phyloP scores from a whole-genome alignment of 805 yeast genomes.

The Kazachstania viticola region DNA sequence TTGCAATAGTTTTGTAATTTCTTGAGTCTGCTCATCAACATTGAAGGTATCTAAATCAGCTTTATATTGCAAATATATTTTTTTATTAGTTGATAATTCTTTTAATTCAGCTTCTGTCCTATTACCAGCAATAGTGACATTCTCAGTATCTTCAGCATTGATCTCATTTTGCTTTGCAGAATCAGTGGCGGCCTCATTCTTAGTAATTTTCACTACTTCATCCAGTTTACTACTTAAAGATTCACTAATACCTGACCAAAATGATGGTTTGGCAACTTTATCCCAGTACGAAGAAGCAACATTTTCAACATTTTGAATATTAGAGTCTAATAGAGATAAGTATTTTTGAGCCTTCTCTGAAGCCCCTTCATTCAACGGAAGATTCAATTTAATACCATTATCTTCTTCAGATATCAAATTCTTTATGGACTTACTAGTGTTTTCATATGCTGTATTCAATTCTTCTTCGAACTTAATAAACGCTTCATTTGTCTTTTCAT shows the following conservation, averaged over 20 bases:
- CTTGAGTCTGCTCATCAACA: conserved; percentile 37
- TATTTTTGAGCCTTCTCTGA: conserved; percentile 42
- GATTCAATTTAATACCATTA: conserved; percentile 18
- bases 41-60: conserved; percentile 26
- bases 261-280: conserved; percentile 16
- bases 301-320: conserved; percentile 62
- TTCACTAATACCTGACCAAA: conserved; percentile 20
- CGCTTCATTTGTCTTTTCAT: conserved; percentile 41
- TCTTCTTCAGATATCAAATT: conserved; percentile 11
- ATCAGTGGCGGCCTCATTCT: conserved; percentile 3
- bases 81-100: conserved; percentile 39
- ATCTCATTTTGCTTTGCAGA: conserved; percentile 9
- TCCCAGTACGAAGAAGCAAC: conserved; percentile 40
- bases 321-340: conserved; percentile 61
- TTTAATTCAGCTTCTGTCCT: conserved; percentile 55
- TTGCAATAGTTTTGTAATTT: conserved; percentile 37
- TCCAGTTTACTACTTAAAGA: conserved; percentile 14
- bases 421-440: conserved; percentile 15
- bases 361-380: conserved; percentile 15
- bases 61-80: conserved; percentile 27
- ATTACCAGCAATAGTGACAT: conserved; percentile 30
- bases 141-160: conserved; percentile 17
- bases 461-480: conserved; percentile 42
- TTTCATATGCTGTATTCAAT: conserved; percentile 29
- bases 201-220: conserved; percentile 10